Conservation (phyloP, 75 land plant species). For the Cupressus sempervirens region DNA sequence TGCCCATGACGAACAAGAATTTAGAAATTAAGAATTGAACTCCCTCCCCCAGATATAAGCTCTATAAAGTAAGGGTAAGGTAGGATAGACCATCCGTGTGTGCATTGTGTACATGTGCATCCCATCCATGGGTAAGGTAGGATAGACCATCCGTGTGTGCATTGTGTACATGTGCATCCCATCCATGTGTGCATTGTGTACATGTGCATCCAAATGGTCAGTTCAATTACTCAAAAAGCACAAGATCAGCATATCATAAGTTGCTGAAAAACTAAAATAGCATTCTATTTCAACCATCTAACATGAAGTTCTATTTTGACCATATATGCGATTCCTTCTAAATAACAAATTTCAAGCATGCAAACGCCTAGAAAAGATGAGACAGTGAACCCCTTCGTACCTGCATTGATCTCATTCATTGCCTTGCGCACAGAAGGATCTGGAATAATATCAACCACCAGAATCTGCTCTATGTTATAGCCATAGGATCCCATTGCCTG, state of each 20-base stretch:
- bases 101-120: no score
- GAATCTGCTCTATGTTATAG: constrained; percentile 81
- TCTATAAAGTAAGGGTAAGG: no score
- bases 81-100: no score
- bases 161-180: no score
- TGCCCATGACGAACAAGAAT: neutral
- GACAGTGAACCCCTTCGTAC: constrained; percentile 19
- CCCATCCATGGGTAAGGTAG: no score
- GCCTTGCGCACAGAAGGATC: constrained; percentile 82
- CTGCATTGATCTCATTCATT: constrained; percentile 98
- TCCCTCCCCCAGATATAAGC: no score
- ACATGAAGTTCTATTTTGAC: neutral
- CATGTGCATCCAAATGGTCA: neutral
- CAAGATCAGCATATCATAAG: neutral
- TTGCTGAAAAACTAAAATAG: neutral
- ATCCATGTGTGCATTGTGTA: no score
- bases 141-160: no score
- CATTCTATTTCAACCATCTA: neutral
- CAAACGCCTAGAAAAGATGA: neutral
- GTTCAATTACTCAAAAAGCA: neutral
- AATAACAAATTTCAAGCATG: neutral
- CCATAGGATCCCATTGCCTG: constrained; percentile 94
- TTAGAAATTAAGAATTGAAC: neutral
- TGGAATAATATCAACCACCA: constrained; percentile 88
- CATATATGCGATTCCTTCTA: neutral